Base-by-base conservation (phyloP, 768 basidiomycete genomes). In the Suillus paluster region DNA sequence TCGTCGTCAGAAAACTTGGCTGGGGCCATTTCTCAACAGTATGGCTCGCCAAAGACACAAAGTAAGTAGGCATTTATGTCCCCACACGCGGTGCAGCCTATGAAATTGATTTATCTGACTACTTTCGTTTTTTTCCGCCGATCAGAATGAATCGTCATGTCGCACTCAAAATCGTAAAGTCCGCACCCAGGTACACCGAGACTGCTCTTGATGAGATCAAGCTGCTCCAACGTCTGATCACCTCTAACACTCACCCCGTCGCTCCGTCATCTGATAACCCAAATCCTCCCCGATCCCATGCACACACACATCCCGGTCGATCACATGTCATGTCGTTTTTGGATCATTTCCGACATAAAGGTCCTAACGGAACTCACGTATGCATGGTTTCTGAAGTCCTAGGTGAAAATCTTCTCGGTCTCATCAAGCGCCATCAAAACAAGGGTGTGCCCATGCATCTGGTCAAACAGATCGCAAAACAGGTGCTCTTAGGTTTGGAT, bases 351-450 rank as follows among this genome's bases (percentile, higher is more conserved):
- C 86, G 90, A 30, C 97, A 99, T 78, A 92, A 91, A 64, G 97
- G 97, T 1, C 95, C 95, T 11, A 97, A 99, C 74, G 97, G 97
- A 41, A 90, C 86, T 17, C 97, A 99, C 77, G 92, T 99, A 67
- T 99, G 97, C 83, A 99, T 99, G 97, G 95, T 97, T 15, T 98
- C 98, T 71, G 97, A 99, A 76, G 97, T 99, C 27, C 85, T 99
- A 10, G 97, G 97, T 63, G 97, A 99, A 78, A 98, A 97, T 73
- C 81, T 99, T 3, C 86, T 99, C 3, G 95, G 91, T 5, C 85
- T 99, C 69, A 97, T 99, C 84, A 98, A 97, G 78, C 87, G 97
- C 12, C 95, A 99, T 79, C 96, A 99, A 81, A 95, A 95, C 79
- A 95, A 97, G 69, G 97, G 97, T 66, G 96, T 99, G 1, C 96